Percentiles rank a stretch among this genome's conserved stretches.
Evolutionary conservation across 73 alveolate genomes (phyloP).

Genomic region (Tetrahymena malaccensis): DNA sequence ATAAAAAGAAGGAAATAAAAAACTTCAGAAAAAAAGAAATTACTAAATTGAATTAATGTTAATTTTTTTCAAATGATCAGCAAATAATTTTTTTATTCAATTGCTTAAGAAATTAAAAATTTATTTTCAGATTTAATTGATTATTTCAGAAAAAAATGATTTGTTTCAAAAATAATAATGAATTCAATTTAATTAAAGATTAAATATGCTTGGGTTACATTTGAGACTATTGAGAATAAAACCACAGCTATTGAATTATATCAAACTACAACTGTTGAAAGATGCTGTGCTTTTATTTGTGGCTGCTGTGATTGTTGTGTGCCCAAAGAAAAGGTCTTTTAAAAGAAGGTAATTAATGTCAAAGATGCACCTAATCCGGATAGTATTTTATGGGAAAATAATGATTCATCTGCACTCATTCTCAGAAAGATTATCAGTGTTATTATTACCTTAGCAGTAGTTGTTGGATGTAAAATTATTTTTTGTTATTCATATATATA

Average conservation of each 20-base stretch:
- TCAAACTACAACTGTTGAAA: not conserved
- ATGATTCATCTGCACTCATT: not conserved
- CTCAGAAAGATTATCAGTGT: not conserved
- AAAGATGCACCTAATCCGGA: not conserved
- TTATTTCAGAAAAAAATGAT: too few species aligned
- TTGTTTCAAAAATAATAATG: too few species aligned
- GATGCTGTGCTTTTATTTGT: not conserved
- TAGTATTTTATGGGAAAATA: not conserved
- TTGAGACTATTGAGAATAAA: not conserved
- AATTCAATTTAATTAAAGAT: not conserved
- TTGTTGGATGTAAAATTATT: not conserved
- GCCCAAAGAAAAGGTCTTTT: not conserved
- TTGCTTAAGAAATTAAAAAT: too few species aligned
- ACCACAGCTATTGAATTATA: not conserved
- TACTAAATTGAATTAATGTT: too few species aligned
- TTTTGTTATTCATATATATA: not conserved
- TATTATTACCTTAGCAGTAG: not conserved
- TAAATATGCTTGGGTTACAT: not conserved
- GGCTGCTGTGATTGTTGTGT: not conserved
- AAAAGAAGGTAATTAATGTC: not conserved
- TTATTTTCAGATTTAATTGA: too few species aligned
- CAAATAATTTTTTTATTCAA: too few species aligned
- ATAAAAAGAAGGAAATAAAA: too few species aligned
- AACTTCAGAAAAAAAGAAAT: too few species aligned
- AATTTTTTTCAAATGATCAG: too few species aligned